phyloP scores from a whole-genome alignment of 2,329 filamentous ascomycete genomes.

The Aspergillus brasiliensis region DNA sequence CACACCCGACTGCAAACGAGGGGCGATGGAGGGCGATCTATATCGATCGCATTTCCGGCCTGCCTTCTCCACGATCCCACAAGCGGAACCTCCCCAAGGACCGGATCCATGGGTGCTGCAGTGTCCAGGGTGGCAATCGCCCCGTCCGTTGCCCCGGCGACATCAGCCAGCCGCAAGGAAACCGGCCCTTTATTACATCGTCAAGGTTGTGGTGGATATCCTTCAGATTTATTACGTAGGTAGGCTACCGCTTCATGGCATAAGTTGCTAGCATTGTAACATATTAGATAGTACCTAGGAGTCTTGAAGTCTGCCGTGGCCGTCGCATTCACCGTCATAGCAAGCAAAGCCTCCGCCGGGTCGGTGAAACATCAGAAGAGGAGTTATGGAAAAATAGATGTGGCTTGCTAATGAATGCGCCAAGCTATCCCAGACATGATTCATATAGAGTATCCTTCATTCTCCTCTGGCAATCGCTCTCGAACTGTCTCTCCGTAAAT shows the following conservation, averaged over 20 bases:
- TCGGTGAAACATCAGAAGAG: too few species aligned
- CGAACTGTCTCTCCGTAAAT: constrained; percentile 68
- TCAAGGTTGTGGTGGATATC: background rate
- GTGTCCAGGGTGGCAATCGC: background rate
- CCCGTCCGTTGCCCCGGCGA: constrained; percentile 19
- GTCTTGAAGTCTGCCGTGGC: background rate
- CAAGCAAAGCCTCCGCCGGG: too few species aligned
- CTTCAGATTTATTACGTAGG: background rate
- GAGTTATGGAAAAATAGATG: too few species aligned
- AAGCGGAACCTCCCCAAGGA: constrained; percentile 8
- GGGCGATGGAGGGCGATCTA: background rate
- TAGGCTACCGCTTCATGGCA: background rate
- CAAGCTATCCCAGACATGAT: background rate
- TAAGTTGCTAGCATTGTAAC: background rate
- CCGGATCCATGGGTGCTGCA: constrained; percentile 15
- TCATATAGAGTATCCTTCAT: constrained; percentile 44
- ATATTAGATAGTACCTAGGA: background rate
- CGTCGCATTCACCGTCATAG: background rate
- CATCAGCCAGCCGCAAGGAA: constrained; percentile 5
- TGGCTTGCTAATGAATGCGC: too few species aligned
- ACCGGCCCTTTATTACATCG: background rate
- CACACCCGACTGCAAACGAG: background rate
- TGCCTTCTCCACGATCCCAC: constrained; percentile 17
- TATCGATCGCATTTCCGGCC: constrained; percentile 8
- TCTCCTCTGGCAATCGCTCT: constrained; percentile 43